These are phyloP conservation scores for Arctium minus DNA, from an alignment of 129 eudicot genomes.

Conservation along the genomic window DNA sequence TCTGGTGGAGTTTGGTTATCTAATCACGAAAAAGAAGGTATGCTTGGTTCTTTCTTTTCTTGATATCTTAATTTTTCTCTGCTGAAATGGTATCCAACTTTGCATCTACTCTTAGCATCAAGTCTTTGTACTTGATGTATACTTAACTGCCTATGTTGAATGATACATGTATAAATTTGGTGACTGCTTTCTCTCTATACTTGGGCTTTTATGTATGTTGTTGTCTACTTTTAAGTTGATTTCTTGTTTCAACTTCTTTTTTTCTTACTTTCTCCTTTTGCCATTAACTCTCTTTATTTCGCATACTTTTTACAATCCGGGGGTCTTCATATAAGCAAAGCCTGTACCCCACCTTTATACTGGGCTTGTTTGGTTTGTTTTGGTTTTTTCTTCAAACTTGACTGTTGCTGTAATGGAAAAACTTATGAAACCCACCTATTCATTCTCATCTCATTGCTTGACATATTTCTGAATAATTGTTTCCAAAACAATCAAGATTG, in stretches of 20 bases:
- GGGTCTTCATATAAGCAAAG: neutral
- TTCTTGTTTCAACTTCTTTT: too few species aligned
- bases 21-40: conserved; percentile 91
- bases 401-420: too few species aligned
- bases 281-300: too few species aligned
- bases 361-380: neutral
- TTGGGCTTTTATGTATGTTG: too few species aligned
- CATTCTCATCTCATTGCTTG: neutral
- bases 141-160: neutral
- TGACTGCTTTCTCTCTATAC: too few species aligned
- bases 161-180: too few species aligned
- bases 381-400: too few species aligned
- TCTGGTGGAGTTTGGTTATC: conserved; percentile 78
- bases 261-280: too few species aligned
- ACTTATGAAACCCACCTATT: too few species aligned
- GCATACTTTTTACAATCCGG: neutral
- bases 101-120: too few species aligned
- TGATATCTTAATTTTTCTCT: neutral
- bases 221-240: too few species aligned
- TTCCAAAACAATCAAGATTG: neutral
- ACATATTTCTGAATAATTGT: neutral
- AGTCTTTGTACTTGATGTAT: neutral
- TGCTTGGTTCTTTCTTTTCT: neutral
- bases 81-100: neutral
- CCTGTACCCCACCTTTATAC: neutral